These are phyloP conservation scores for Lasiodiplodia theobromae DNA, from an alignment of 2,329 filamentous ascomycete species.

Conservation along the genomic window DNA sequence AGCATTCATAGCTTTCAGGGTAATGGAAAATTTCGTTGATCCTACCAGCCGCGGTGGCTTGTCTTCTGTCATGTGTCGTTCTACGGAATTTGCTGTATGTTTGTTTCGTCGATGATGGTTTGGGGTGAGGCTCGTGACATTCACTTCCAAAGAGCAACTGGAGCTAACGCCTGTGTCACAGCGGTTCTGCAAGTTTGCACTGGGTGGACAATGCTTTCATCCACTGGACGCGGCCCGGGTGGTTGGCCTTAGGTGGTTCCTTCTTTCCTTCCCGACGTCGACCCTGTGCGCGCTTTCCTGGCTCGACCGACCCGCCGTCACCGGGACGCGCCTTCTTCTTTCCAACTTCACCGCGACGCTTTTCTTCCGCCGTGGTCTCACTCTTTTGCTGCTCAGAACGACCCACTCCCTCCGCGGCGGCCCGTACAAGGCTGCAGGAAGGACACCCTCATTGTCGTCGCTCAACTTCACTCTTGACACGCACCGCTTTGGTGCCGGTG, in stretches of 20 bases:
- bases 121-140: neutral
- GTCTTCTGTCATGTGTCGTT: neutral
- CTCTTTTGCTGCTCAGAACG: neutral
- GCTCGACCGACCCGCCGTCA: neutral
- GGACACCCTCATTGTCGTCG: neutral
- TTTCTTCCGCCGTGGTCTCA: neutral
- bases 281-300: neutral
- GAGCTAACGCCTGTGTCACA: neutral
- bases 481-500: neutral
- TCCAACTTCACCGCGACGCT: neutral
- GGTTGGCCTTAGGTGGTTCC: neutral
- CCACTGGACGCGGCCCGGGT: neutral
- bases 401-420: neutral
- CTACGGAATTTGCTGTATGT: neutral
- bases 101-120: neutral
- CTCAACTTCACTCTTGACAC: neutral
- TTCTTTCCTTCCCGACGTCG: neutral
- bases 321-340: neutral
- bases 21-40: constrained; percentile 24
- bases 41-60: neutral
- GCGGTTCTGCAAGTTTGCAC: no score
- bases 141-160: neutral
- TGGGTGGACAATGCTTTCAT: neutral
- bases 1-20: constrained; percentile 23
- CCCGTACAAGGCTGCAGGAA: neutral